phyloP scores from a whole-genome alignment of 352 stramenopile species.

The Blastocystis sp. region DNA sequence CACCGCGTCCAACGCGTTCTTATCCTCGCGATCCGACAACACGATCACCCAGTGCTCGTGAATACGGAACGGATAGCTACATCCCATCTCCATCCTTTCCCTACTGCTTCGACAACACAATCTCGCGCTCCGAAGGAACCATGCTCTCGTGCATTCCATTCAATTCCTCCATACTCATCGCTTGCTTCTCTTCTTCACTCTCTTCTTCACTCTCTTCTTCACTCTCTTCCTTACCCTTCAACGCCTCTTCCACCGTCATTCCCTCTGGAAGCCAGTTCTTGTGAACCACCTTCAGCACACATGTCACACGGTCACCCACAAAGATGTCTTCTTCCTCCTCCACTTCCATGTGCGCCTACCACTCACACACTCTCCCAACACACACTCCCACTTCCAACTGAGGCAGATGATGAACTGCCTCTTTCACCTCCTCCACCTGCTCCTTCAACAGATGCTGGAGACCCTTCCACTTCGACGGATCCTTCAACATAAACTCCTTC shows the following conservation, averaged over 20 bases:
- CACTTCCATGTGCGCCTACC: slow-evolving; percentile 59
- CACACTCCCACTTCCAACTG: neutral
- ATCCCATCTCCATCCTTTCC: neutral
- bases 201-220: neutral
- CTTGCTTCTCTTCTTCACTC: neutral
- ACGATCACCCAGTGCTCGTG: slow-evolving; percentile 24
- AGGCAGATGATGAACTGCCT: neutral
- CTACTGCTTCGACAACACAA: neutral
- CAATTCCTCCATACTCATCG: neutral
- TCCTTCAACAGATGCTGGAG: neutral
- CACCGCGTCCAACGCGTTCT: neutral
- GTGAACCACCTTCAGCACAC: slow-evolving; percentile 74
- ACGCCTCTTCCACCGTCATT: neutral
- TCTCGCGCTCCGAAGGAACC: neutral
- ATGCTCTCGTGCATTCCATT: neutral
- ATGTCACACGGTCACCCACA: slow-evolving; percentile 77
- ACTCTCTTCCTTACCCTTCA: neutral
- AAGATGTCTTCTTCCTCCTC: slow-evolving; percentile 76
- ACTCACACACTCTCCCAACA: neutral
- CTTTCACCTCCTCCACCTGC: neutral
- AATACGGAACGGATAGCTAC: slow-evolving; percentile 1
- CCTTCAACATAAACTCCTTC: slow-evolving; percentile 63
- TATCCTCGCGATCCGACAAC: slow-evolving; percentile 10
- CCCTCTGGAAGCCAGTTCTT: slow-evolving; percentile 64
- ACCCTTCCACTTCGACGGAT: slow-evolving; percentile 10